Conservation (phyloP, 371 early-diverging fungal genomes). For the Rhizomucor miehei region DNA sequence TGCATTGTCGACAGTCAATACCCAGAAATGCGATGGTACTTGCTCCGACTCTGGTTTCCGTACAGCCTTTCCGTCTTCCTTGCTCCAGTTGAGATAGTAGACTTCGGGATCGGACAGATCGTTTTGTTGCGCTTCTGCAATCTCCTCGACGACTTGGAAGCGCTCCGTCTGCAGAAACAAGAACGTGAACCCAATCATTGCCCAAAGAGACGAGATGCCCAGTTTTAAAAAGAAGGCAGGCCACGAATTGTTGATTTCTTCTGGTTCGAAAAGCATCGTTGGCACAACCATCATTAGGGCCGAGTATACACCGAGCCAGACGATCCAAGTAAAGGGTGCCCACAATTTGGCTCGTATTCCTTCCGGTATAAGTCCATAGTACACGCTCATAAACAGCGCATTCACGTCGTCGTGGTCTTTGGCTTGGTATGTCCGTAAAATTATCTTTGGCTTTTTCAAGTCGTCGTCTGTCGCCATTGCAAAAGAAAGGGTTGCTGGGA, state of each 20-base stretch:
- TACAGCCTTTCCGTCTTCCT: constrained; percentile 19
- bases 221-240: constrained; percentile 15
- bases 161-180: constrained; percentile 35
- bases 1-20: constrained; percentile 31
- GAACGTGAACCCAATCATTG: constrained; percentile 24
- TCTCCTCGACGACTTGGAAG: constrained; percentile 25
- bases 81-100: constrained; percentile 29
- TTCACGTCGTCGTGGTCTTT: constrained; percentile 27
- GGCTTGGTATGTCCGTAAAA: constrained; percentile 34
- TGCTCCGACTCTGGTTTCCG: constrained; percentile 27
- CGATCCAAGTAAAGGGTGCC: constrained; percentile 35
- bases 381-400: constrained; percentile 21
- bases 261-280: constrained; percentile 10
- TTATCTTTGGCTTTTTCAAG: constrained; percentile 21
- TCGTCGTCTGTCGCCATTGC: background rate
- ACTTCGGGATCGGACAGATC: constrained; percentile 40
- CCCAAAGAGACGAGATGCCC: constrained; percentile 31
- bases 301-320: constrained; percentile 38
- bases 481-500: no score
- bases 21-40: constrained; percentile 47
- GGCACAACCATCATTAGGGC: constrained; percentile 24
- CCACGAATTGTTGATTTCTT: constrained; percentile 7
- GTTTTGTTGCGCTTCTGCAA: constrained; percentile 34
- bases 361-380: constrained; percentile 36
- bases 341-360: constrained; percentile 42